phyloP scores from a whole-genome alignment of 139 green algal genomes.

The Raphidocelis subcapitata region DNA sequence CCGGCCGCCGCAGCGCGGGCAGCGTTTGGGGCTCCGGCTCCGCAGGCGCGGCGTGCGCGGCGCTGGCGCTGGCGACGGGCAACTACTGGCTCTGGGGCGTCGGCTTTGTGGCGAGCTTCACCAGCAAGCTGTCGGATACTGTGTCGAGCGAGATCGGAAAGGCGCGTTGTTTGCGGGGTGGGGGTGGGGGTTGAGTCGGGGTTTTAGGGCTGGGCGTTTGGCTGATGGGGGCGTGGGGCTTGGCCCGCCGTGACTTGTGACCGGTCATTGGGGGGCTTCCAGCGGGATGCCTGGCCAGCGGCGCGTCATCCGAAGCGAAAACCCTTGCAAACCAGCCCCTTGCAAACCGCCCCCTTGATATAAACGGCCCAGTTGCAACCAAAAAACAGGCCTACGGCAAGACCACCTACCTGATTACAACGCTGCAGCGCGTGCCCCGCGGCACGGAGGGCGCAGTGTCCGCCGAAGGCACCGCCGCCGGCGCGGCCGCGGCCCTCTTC shows the following conservation, averaged over 20 bases:
- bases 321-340: too few relatives aligned
- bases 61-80: constrained; percentile 53
- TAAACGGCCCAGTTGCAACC: too few relatives aligned
- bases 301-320: too few relatives aligned
- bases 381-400: constrained; percentile 88
- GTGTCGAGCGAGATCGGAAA: constrained; percentile 95
- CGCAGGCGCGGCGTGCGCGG: constrained; percentile 73
- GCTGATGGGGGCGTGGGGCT: background rate
- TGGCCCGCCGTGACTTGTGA: background rate
- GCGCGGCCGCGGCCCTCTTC: constrained; percentile 57
- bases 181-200: background rate
- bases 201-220: background rate
- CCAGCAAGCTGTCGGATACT: constrained; percentile 94
- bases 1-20: constrained; percentile 66
- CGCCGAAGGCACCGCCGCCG: constrained; percentile 89
- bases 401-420: constrained; percentile 90
- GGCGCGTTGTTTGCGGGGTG: constrained; percentile 31
- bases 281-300: too few relatives aligned
- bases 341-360: too few relatives aligned
- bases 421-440: constrained; percentile 75
- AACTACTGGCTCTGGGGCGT: constrained; percentile 59
- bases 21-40: constrained; percentile 93
- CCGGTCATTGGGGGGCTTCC: background rate
- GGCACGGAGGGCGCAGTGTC: constrained; percentile 96
- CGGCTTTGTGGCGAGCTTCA: constrained; percentile 52